Evolutionary conservation across 2,329 filamentous ascomycete genomes (phyloP), one percentile per base, ranked within the genome.

Genomic region (Diaporthe citri): DNA sequence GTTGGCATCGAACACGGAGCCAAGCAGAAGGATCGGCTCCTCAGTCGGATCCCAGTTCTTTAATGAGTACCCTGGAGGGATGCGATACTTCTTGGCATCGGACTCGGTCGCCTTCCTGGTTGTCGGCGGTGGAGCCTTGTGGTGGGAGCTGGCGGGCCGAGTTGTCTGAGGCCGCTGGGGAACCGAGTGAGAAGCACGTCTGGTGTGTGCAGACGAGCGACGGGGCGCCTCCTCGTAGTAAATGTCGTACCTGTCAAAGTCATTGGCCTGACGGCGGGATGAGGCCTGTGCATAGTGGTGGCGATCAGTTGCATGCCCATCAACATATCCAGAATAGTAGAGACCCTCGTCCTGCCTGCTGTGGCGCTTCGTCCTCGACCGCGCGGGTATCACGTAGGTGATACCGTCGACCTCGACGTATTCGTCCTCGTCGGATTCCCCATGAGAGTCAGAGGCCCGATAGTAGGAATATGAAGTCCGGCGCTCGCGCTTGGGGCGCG

Each of bases 21-120:
- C 97, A 31, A 98, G 90, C 36, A 99, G 90, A 82, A 98, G 93
- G 82, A 99, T 98, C 70, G 97, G 97, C 79, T 95, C 92, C 87
- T 98, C 96, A 39, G 91, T 92, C 0, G 96, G 96, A 83, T 99
- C 97, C 97, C 97, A 98, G 87, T 98, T 97, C 89, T 98, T 98
- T 82, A 96, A 92, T 36, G 95, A 97, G 87, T 97, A 99, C 77
- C 97, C 96, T 1, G 92, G 85, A 2, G 97, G 96, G 74, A 99
- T 98, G 76, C 91, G 90, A 81, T 94, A 93, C 82, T 85, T 87
- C 80, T 86, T 87, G 48, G 90, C 90, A 82, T 93, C 91, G 17
- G 85, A 86, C 77, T 91, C 89, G 41, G 90, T 93, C 8, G 91
- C 90, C 80, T 87, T 74, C 59, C 79, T 75, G 73, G 81, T 76